Percentiles rank a stretch among this genome's conserved stretches.
Conservation (phyloP, 345 rosid genomes). For the Mangifera indica region DNA sequence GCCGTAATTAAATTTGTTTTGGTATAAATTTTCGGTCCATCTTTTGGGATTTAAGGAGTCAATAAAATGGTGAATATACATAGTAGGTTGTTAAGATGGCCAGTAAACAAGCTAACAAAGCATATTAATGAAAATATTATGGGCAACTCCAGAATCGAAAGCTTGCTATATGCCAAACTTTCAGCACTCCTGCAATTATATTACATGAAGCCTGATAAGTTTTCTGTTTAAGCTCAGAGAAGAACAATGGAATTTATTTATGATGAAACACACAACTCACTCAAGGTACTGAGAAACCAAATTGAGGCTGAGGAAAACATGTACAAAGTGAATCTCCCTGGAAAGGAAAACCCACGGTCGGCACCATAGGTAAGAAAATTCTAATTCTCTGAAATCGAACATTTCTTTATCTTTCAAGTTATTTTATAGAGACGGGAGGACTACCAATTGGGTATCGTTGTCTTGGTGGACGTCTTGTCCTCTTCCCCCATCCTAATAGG, state of each 20-base stretch:
- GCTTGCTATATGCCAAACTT: conserved; percentile 1
- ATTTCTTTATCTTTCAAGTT: neutral
- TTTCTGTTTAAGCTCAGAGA: neutral
- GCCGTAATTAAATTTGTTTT: too few species aligned
- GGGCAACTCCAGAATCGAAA: neutral
- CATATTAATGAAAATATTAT: neutral
- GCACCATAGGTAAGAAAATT: conserved; percentile 1
- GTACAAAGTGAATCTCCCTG: conserved; percentile 11
- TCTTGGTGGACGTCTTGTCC: conserved; percentile 72
- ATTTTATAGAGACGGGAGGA: conserved; percentile 25
- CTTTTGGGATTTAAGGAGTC: too few species aligned
- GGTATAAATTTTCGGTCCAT: too few species aligned
- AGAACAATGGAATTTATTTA: conserved; percentile 19
- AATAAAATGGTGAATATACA: too few species aligned
- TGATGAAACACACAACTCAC: conserved; percentile 23
- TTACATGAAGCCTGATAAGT: neutral
- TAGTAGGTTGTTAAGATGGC: too few species aligned
- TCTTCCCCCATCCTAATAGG: conserved; percentile 81
- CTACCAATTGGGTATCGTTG: conserved; percentile 46
- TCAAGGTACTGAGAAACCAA: conserved; percentile 3
- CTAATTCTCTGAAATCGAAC: conserved; percentile 4
- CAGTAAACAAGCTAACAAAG: too few species aligned
- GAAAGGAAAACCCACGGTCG: conserved; percentile 4
- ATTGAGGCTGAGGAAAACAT: conserved; percentile 7
- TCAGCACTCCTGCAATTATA: neutral